Evolutionary conservation across 495 filamentous ascomycete genomes (phyloP), one percentile per base, ranked within the genome.

Genomic region (Umbilicaria muhlenbergii): DNA sequence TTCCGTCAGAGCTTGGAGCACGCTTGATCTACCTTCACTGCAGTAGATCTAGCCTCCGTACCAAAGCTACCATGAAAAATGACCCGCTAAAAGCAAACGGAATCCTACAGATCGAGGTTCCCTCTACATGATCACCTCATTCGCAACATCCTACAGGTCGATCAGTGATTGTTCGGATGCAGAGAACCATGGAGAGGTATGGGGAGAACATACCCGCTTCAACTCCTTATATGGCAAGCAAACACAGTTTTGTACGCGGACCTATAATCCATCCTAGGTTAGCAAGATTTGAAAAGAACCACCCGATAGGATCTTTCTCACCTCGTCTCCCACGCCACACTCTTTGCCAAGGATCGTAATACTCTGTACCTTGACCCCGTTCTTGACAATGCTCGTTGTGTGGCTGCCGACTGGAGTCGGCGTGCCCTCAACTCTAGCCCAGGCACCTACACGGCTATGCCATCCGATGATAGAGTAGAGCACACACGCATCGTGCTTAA

Each of bases 331-430:
- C 40, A 96, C 92, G 31, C 68, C 80, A 56, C 92, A 96, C 61
- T 98, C 91, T 69, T 95, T 94, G 57, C 89, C 91, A 50, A 98
- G 66, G 51, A 96, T 98, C 32, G 88, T 95, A 58, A 98, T 94
- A 64, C 86, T 94, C 69, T 98, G 91, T 41, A 98, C 92, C 71
- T 95, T 96, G 63, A 96, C 76, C 31, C 91, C 91, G 49, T 94
- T 91, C 75, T 93, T 95, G 55, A 96, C 67, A 51, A 96, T 86
- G 64, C 81, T 94, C 8, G 92, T 96, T 11, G 77, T 82, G 65
- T 99, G 92, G 66, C 80, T 93, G 24, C 71, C 78, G 36, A 87
- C 77, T 2, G 87, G 84, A 32, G 83, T 94, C 12, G 92, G 88
- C 10, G 86, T 94, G 34, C 91, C 91, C 63, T 99, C 91, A 15